These are phyloP conservation scores for Parachaetomium inaequale DNA, from an alignment of 495 filamentous ascomycete species.

Conservation along the genomic window DNA sequence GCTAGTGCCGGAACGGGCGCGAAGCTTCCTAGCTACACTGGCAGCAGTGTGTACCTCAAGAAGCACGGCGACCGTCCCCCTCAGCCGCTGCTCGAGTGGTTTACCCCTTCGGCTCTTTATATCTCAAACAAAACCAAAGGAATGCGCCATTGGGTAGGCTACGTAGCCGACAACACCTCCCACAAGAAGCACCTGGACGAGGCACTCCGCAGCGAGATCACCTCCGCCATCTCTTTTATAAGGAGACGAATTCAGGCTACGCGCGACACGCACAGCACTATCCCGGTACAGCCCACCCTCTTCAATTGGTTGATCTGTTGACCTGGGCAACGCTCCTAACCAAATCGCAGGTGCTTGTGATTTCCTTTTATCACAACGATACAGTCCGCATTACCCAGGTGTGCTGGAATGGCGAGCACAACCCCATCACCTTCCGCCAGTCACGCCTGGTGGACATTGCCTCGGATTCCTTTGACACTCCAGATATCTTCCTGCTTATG, in stretches of 20 bases:
- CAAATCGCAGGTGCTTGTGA: not conserved
- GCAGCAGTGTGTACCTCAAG: not conserved
- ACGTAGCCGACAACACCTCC: not conserved
- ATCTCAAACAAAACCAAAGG: not conserved
- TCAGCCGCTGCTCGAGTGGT: not conserved
- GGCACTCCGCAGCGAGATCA: slow-evolving; percentile 1
- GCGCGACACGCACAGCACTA: not conserved
- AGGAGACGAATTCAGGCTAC: not conserved
- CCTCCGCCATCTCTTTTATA: not conserved
- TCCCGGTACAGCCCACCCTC: not conserved
- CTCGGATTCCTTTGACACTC: not conserved
- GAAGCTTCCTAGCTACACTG: not conserved
- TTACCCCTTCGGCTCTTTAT: not conserved
- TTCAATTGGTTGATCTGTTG: not conserved
- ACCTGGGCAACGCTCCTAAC: not conserved
- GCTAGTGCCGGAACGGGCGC: not conserved
- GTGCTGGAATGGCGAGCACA: not conserved
- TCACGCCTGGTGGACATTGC: not conserved
- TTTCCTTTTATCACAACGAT: not conserved
- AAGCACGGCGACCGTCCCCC: not conserved
- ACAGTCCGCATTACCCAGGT: not conserved
- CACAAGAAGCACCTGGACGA: not conserved
- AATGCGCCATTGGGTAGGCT: not conserved
- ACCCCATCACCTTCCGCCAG: not conserved
- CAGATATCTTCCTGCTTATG: not conserved